Conservation (phyloP, 2,329 filamentous ascomycete species). For the Xylariaceae sp. region DNA sequence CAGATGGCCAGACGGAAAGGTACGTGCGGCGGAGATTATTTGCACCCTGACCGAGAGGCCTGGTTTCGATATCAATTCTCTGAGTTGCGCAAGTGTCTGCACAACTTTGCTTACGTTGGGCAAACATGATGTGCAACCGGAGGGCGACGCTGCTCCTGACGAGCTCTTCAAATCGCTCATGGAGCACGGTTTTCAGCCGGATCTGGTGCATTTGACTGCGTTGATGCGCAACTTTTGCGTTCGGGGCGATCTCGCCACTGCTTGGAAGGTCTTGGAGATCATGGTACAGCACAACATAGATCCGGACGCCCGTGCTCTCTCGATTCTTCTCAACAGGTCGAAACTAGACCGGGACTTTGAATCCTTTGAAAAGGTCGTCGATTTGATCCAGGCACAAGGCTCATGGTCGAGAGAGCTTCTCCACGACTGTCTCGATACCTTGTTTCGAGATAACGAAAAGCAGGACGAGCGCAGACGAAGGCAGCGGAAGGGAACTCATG, state of each 20-base stretch:
- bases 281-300: slow-evolving; percentile 51
- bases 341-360: slow-evolving; percentile 48
- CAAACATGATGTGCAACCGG: slow-evolving; percentile 25
- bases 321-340: slow-evolving; percentile 63
- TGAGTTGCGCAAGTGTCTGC: slow-evolving; percentile 45
- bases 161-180: slow-evolving; percentile 49
- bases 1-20: slow-evolving; percentile 29
- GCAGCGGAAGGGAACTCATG: slow-evolving; percentile 27
- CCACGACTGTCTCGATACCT: slow-evolving; percentile 45
- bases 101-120: slow-evolving; percentile 47
- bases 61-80: slow-evolving; percentile 37
- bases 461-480: slow-evolving; percentile 19
- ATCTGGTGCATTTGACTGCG: slow-evolving; percentile 56
- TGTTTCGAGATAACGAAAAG: slow-evolving; percentile 37
- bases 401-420: slow-evolving; percentile 40
- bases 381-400: slow-evolving; percentile 39
- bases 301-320: slow-evolving; percentile 60
- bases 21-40: slow-evolving; percentile 36
- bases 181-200: slow-evolving; percentile 53
- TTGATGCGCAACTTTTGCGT: slow-evolving; percentile 65
- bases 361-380: slow-evolving; percentile 47
- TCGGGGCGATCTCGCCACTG: slow-evolving; percentile 53
- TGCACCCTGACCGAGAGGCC: slow-evolving; percentile 25
- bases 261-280: slow-evolving; percentile 57
- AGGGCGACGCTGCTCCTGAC: slow-evolving; percentile 39